Conservation (phyloP, 805 yeast genomes). For the Jamesozyma lodderae region DNA sequence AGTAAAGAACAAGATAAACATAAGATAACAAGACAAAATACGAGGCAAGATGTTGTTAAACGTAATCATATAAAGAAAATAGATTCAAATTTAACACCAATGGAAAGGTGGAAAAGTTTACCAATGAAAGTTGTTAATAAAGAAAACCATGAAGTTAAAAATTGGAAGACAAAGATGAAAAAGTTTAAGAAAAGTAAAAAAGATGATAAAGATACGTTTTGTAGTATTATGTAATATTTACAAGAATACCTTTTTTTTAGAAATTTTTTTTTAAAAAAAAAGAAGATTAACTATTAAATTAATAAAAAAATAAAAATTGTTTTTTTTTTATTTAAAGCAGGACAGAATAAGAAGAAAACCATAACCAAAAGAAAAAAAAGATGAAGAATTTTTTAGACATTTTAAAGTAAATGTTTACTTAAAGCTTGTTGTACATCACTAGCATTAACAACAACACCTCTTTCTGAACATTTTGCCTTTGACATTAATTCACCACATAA, state of each 20-base stretch:
- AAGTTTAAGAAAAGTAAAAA: conserved; percentile 13
- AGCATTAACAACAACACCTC: conserved; percentile 80
- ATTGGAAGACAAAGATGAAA: conserved; percentile 19
- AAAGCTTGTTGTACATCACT: conserved; percentile 60
- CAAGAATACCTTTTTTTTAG: too few relatives aligned
- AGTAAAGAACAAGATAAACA: too few relatives aligned
- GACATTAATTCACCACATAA: conserved; percentile 79
- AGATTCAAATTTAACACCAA: conserved; percentile 1
- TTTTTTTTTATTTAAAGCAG: background rate
- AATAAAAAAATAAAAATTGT: conserved; percentile 13
- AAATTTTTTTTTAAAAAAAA: background rate
- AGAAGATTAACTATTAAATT: conserved; percentile 2
- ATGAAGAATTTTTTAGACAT: background rate
- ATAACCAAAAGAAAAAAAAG: background rate
- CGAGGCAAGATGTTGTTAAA: background rate
- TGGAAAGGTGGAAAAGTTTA: conserved; percentile 27
- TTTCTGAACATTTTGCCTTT: conserved; percentile 92
- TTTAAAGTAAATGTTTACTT: conserved; percentile 4
- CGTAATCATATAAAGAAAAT: background rate
- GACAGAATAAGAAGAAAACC: background rate
- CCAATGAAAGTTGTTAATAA: conserved; percentile 18
- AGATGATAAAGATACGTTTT: conserved; percentile 9
- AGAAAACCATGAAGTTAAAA: conserved; percentile 9
- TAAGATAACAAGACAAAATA: background rate
- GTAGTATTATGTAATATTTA: conserved; percentile 12